Base-by-base conservation (phyloP, 768 basidiomycete species). In the Kwoniella europaea region DNA sequence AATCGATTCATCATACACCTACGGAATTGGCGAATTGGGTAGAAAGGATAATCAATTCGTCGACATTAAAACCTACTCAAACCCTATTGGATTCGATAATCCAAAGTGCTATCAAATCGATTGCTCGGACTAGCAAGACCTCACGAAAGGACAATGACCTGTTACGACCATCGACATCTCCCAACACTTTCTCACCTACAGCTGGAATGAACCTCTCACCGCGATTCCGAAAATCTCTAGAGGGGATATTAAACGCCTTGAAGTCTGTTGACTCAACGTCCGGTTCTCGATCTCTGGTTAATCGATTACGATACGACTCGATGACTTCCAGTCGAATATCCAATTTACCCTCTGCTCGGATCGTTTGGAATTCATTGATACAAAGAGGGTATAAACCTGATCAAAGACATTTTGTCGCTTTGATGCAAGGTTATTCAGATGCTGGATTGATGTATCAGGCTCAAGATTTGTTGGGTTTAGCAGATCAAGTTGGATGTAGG, bases 391-490 rank as follows among this genome's bases (percentile, higher is more conserved):
- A 60, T 61, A 56, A 66, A 27, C 78, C 78, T 15, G 61, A 69
- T 20, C 55, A 64, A 20, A 43, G 54, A 20, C 78, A 79, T 63
- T 63, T 77, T 43, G 50, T 72, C 12, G 74, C 76, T 18, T 52
- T 79, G 10, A 69, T 79, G 63, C 57, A 68, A 41, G 78, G 76
- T 10, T 79, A 79, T 62, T 67, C 74, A 12, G 63, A 69, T 20
- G 69, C 73, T 15, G 76, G 78, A 1, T 63, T 71, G 18, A 72
- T 77, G 65, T 41, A 59, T 18, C 59, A 77, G 44, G 76, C 78
- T 41, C 63, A 67, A 50, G 69, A 71, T 56, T 42, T 71, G 16
- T 53, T 71, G 16, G 4, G 57, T 10, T 44, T 71, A 6, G 71
- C 70, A 20, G 35, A 65, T 27, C 71, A 72, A 24, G 27, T 64